Evolutionary conservation across 2,329 filamentous ascomycete species (phyloP), one percentile per base, ranked within the genome.

Genomic region (Plenodomus lindquistii): DNA sequence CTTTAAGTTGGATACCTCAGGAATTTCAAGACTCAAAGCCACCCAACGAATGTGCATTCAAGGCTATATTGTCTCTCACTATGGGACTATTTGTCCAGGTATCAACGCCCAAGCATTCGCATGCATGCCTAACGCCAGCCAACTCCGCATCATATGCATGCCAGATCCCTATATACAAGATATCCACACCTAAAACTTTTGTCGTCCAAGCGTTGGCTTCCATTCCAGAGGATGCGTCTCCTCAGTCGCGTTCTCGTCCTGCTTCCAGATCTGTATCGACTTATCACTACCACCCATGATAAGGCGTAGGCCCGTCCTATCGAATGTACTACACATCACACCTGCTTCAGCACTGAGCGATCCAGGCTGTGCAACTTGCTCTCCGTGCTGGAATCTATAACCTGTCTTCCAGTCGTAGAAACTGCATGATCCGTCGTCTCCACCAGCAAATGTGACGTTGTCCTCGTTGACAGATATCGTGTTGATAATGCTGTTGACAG

Each of bases 391-490:
- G 77, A 94, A 99, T 40, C 88, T 83, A 70, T 99, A 85, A 0
- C 95, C 94, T 0, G 91, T 89, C 76, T 97, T 97, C 94, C 94
- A 99, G 72, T 99, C 95, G 89, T 92, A 99, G 79, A 99, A 99
- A 59, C 85, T 89, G 79, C 97, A 94, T 29, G 89, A 95, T 35
- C 95, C 94, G 63, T 99, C 97, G 67, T 99, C 94, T 39, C 87
- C 93, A 47, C 94, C 94, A 2, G 91, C 94, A 73, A 99, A 97
- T 50, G 99, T 75, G 15, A 97, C 90, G 63, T 97, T 94, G 70
- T 97, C 91, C 65, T 95, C 89, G 71, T 99, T 99, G 24, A 94
- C 91, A 37, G 91, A 83, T 38, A 99, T 77, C 0, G 91, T 91
- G 75, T 99, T 99, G 77, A 99, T 93, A 70, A 99, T 95, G 51